These are phyloP conservation scores for Goffeauzyma gilvescens DNA, from an alignment of 768 basidiomycete species.

Conservation along the genomic window DNA sequence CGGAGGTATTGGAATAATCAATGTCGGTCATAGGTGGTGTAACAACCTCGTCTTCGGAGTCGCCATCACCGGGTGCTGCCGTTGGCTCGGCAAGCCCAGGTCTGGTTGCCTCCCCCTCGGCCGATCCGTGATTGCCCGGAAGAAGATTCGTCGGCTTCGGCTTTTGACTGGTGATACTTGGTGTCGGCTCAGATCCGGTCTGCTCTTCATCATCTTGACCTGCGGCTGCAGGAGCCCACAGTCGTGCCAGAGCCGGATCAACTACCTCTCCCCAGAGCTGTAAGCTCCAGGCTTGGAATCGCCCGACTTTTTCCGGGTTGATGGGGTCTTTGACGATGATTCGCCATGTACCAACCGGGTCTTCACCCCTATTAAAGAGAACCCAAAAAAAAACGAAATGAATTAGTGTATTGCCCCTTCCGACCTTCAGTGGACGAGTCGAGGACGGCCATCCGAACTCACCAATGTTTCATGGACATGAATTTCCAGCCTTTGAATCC, in stretches of 20 bases:
- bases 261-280: slow-evolving; percentile 75
- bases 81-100: slow-evolving; percentile 35
- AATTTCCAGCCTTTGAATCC: slow-evolving; percentile 96
- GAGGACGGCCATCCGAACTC: slow-evolving; percentile 16
- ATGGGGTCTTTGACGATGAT: slow-evolving; percentile 65
- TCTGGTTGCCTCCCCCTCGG: slow-evolving; percentile 58
- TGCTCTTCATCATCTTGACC: slow-evolving; percentile 32
- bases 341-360: slow-evolving; percentile 76
- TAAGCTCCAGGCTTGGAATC: slow-evolving; percentile 78
- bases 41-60: slow-evolving; percentile 3
- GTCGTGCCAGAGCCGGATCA: slow-evolving; percentile 47
- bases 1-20: slow-evolving; percentile 19
- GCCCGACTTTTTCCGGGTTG: slow-evolving; percentile 41
- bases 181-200: slow-evolving; percentile 25
- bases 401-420: neutral
- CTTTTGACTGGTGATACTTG: slow-evolving; percentile 42
- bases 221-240: slow-evolving; percentile 35
- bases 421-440: no score
- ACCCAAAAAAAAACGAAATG: slow-evolving; percentile 12
- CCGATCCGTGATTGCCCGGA: slow-evolving; percentile 64
- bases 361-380: slow-evolving; percentile 53
- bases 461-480: slow-evolving; percentile 98
- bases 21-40: slow-evolving; percentile 2
- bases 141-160: slow-evolving; percentile 73
- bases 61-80: slow-evolving; percentile 4